A percentile compares a stretch with the other conserved stretches of the same genome.
phyloP scores from a whole-genome alignment of 73 alveolate genomes.

The Paramecium tetraurelia region DNA sequence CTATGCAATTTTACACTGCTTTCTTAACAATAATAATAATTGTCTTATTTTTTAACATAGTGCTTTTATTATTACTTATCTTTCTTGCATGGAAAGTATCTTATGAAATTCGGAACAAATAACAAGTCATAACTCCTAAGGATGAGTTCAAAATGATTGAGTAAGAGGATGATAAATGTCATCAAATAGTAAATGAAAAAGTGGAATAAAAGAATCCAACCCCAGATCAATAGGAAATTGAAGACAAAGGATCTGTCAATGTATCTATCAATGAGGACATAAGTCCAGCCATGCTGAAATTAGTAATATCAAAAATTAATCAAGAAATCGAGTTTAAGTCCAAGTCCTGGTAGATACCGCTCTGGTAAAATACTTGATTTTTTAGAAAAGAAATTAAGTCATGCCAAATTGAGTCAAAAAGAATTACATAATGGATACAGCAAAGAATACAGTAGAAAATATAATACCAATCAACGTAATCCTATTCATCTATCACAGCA shows the following conservation, averaged over 20 bases:
- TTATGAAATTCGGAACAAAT: neutral
- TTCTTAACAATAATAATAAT: neutral
- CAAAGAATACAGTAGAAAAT: neutral
- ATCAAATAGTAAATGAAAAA: neutral
- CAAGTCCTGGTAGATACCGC: conserved; percentile 42
- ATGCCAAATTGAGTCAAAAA: neutral
- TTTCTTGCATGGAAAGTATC: neutral
- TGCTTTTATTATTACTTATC: neutral
- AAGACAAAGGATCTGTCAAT: neutral
- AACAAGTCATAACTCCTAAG: neutral
- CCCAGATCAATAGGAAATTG: neutral
- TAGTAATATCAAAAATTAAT: neutral
- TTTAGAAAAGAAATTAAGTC: conserved; percentile 24
- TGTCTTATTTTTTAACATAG: neutral
- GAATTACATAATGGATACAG: neutral
- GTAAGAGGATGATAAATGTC: neutral
- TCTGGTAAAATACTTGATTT: conserved; percentile 41
- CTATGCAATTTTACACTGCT: neutral
- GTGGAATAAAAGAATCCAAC: neutral
- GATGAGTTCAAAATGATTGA: neutral
- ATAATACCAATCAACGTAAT: neutral
- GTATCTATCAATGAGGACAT: neutral
- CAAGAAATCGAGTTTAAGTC: conserved; percentile 22
- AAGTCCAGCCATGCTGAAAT: neutral
- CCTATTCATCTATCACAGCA: neutral